These are phyloP conservation scores for Cardiospermum halicacabum DNA, from an alignment of 345 rosid species.

Conservation along the genomic window DNA sequence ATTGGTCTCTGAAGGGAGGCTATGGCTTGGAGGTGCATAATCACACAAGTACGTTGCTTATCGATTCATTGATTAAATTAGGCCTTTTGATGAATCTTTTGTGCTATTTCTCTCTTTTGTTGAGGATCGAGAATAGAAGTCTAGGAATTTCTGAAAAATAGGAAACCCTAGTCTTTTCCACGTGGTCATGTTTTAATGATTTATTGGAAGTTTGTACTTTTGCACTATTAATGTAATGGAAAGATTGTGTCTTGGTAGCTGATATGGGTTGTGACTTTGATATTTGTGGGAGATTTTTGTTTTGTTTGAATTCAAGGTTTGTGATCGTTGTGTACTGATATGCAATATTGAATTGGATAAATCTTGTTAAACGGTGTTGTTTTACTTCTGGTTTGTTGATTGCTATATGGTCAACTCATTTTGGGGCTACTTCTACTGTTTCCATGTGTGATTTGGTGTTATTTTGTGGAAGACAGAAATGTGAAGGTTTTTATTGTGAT, in stretches of 20 bases:
- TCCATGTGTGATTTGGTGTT: background rate
- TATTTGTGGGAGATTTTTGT: background rate
- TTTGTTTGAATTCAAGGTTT: background rate
- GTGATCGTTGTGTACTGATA: background rate
- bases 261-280: background rate
- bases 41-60: conserved; percentile 52
- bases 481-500: background rate
- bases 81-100: background rate
- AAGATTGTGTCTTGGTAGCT: background rate
- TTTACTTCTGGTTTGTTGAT: background rate
- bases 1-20: conserved; percentile 14
- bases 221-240: background rate
- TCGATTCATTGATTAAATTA: background rate
- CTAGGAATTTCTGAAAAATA: conserved; percentile 4
- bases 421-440: background rate
- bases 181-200: no score
- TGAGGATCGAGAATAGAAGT: no score
- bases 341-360: background rate
- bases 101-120: background rate
- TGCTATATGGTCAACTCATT: background rate
- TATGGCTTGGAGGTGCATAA: conserved; percentile 93
- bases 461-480: background rate
- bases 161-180: conserved; percentile 21
- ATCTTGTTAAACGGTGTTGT: no score
- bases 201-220: background rate